Conservation (phyloP, 495 filamentous ascomycete species). For the Neurospora sublineolata region DNA sequence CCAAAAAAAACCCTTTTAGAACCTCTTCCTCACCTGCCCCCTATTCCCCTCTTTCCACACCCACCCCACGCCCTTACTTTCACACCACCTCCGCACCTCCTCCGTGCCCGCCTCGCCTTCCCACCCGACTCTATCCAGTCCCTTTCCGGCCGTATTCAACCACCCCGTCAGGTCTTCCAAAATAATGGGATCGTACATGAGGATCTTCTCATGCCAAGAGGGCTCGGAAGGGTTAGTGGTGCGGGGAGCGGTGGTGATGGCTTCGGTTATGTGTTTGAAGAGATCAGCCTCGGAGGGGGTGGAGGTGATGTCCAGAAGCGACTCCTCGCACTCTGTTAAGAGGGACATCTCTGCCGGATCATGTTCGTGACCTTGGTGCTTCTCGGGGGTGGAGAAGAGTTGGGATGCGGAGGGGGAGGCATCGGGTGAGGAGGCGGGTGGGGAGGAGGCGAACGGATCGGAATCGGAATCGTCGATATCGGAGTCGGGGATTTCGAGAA, state of each 20-base stretch:
- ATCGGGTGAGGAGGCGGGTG: neutral
- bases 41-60: slow-evolving; percentile 38
- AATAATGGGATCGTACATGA: slow-evolving; percentile 86
- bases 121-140: slow-evolving; percentile 46
- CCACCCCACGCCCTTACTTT: slow-evolving; percentile 69
- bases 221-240: slow-evolving; percentile 39
- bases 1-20: too few relatives aligned
- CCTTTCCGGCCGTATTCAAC: slow-evolving; percentile 67
- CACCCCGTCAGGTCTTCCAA: slow-evolving; percentile 77
- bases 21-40: slow-evolving; percentile 38
- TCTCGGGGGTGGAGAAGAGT: slow-evolving; percentile 23
- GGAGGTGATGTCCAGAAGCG: slow-evolving; percentile 19
- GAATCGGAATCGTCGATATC: slow-evolving; percentile 44
- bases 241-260: slow-evolving; percentile 42
- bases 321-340: slow-evolving; percentile 28
- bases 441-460: slow-evolving; percentile 16
- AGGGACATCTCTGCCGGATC: slow-evolving; percentile 18
- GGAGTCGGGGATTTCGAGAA: slow-evolving; percentile 57
- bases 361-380: neutral
- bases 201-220: slow-evolving; percentile 81
- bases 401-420: slow-evolving; percentile 16
- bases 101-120: slow-evolving; percentile 50
- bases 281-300: slow-evolving; percentile 32
- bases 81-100: slow-evolving; percentile 74
- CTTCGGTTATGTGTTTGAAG: slow-evolving; percentile 52